Conservation (phyloP, 2,329 filamentous ascomycete species). For the Aspergillus tanneri region DNA sequence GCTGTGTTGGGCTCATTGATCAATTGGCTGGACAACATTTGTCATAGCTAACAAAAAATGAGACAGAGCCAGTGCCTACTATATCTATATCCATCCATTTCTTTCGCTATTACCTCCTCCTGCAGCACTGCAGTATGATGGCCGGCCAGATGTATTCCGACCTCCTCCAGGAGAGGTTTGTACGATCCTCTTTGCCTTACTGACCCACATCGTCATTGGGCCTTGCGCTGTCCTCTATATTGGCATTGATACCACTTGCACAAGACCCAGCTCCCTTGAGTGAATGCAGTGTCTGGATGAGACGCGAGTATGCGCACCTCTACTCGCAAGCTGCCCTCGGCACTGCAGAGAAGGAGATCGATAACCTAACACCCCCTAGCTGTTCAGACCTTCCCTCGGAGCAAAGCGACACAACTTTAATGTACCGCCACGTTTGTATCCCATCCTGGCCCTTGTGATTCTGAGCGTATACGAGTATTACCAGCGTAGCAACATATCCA, state of each 20-base stretch:
- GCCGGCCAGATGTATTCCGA: slow-evolving; percentile 11
- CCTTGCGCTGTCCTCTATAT: slow-evolving; percentile 24
- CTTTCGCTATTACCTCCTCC: slow-evolving; percentile 24
- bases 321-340: slow-evolving; percentile 24
- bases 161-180: neutral
- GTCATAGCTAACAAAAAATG: neutral
- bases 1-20: neutral
- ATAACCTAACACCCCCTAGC: slow-evolving; percentile 4
- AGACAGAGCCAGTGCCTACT: slow-evolving; percentile 26
- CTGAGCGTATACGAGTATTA: slow-evolving; percentile 26
- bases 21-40: neutral
- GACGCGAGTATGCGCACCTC: slow-evolving; percentile 23
- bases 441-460: slow-evolving; percentile 22
- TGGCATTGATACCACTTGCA: slow-evolving; percentile 22
- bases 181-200: slow-evolving; percentile 17
- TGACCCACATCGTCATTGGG: slow-evolving; percentile 22
- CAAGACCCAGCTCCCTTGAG: slow-evolving; percentile 10
- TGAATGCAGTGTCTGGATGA: slow-evolving; percentile 9
- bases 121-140: slow-evolving; percentile 12
- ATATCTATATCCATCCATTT: slow-evolving; percentile 28
- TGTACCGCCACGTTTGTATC: slow-evolving; percentile 17
- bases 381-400: neutral
- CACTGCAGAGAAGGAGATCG: slow-evolving; percentile 17
- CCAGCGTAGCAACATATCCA: slow-evolving; percentile 23
- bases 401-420: slow-evolving; percentile 11